Evolutionary conservation across 208 protist genomes (phyloP), one percentile per base, ranked within the genome.

Genomic region (Phytomonas francai): DNA sequence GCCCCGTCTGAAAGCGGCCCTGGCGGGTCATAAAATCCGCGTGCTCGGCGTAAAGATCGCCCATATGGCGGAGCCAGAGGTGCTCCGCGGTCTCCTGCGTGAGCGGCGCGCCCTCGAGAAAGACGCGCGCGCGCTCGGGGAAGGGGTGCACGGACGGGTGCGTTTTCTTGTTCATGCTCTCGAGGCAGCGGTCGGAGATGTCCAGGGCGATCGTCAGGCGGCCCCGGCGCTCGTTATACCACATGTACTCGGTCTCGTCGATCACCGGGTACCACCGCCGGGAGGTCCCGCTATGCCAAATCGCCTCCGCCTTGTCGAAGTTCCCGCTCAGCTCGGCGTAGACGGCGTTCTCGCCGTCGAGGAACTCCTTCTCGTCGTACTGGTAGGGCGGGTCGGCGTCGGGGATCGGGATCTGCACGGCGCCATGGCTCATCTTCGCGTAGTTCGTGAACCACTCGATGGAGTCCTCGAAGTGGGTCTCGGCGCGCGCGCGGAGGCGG

Each of bases 211-310:
- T 74, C 12, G 81, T 91, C 34, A 95, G 62, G 34, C 88, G 84
- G 31, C 90, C 90, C 27, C 90, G 85, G 54, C 90, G 90, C 69
- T 95, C 90, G 77, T 92, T 91, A 68, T 84, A 95, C 87, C 87
- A 93, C 79, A 95, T 92, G 73, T 89, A 92, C 77, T 95, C 90
- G 36, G 90, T 95, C 75, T 95, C 87, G 59, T 95, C 90, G 9
- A 72, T 85, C 71, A 92, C 78, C 31, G 87, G 86, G 69, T 93
- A 95, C 88, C 87, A 95, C n/a, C 90, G 84, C 60, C 84, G 87
- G 8, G 81, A 83, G 30, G 80, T 86, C 45, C 90, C 90, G 29
- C 80, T 85, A 77, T 92, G 85, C 88, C 90, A 95, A 22, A 95
- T 54, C 28, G 74, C 81, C 67, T 95, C 87, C 16, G 90, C 90